Evolutionary conservation across 1,284 basidiomycete species (phyloP), one percentile per base, ranked within the genome.

Genomic region (Pseudozyma pruni): DNA sequence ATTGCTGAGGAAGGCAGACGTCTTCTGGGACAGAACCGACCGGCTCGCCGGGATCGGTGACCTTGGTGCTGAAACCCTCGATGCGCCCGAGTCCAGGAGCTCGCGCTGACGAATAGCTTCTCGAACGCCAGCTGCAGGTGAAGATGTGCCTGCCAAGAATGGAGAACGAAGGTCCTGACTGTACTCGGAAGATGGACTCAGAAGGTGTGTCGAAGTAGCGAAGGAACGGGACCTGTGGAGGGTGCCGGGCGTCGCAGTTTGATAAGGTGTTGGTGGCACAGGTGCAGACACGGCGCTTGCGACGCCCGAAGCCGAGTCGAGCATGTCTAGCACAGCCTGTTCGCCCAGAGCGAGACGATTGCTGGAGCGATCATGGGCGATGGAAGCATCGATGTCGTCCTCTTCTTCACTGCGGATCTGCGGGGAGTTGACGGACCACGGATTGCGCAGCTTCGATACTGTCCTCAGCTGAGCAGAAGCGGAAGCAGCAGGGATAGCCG

Each of bases 271-370:
- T 3, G 50, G 42, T 7, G 63, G 56, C 14, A 59, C 45, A 19
- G 59, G 54, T 3, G 54, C 58, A 14, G 59, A 58, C 1, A 49
- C 44, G 14, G 55, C 41, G 22, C 50, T 67, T 29, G 44, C 44
- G 16, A 56, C 27, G 6, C n/a, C 43, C 8, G 68, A 57, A 20
- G 43, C 45, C 4, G 61, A 49, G n/a, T 72, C 74, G 31, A 76
- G 72, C 74, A 76, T 74, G 46, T 68, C 57, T 25, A 76, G 62
- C 10, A 74, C 74, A 4, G 74, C 72, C 17, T 56, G 44, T 38
- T 76, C 74, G 22, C 54, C 72, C 4, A 27, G 27, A 8, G 40
- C 72, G 8, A 74, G 37, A 32, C 44, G 44, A 14, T 57, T 48
- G 33, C 40, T 63, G 22, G 46, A 53, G 5, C 60, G 57, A 23